Base-by-base conservation (phyloP, 139 green algal species). In the Chlorella sp. region DNA sequence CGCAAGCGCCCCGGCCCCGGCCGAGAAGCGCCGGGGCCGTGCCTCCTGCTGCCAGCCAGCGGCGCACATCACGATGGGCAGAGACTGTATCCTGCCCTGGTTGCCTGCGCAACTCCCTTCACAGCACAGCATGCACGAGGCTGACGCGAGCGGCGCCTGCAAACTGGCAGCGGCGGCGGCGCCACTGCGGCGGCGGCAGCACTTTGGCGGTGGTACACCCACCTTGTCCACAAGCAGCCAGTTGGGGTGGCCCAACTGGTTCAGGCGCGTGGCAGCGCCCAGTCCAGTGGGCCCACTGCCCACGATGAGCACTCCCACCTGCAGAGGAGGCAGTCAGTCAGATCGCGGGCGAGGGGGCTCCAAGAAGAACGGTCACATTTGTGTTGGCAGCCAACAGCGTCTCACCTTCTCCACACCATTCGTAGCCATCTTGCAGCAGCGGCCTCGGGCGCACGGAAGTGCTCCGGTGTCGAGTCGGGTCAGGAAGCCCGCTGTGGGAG, bases 141-240 rank as follows among this genome's bases (percentile, higher is more conserved):
- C 48, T 57, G 48, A 57, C 48, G 48, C 48, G 9, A 16, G 48
- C 48, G 48, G 48, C 48, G 48, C 48, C 7, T 9, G 48, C 48
- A 57, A 16, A 57, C 48, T 39, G n/a, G 75, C 75, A 21, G 75
- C 32, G 71, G 21, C 71, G 71, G 71, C 71, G 71, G 71, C 68
- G 68, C 68, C 24, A 24, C 66, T 3, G 66, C 77, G 30, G 85
- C 89, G 40, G 22, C 26, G 57, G 11, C 26, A 15, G 71, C 71
- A 30, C 64, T 5, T 5, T 57, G 48, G 48, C 48, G 9, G 48
- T 9, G 48, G 48, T 57, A 9, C 9, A 57, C 48, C 40, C 79
- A 97, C 96, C 95, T 95, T 84, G 75, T 99, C 97, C 2, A 98
- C 89, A 11, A 99, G 87, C 75, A 97, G 81, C 96, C 96, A 99